Evolutionary conservation across 768 basidiomycete species (phyloP).

Genomic region (Boletus huronensis): DNA sequence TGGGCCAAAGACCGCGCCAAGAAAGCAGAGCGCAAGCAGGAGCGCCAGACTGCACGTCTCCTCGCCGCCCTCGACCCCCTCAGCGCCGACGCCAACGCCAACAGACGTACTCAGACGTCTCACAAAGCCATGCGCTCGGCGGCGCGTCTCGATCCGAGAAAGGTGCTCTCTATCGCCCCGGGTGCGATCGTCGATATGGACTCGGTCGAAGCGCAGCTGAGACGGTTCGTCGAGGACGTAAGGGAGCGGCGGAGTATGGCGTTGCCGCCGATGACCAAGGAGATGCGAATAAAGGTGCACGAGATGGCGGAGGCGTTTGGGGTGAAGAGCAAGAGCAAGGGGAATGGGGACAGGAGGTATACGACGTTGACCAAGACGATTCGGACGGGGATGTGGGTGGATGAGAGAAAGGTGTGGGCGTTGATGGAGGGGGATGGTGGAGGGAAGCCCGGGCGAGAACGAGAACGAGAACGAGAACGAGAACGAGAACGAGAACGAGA

Average conservation of each 20-base stretch:
- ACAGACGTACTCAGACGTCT: constrained; percentile 21
- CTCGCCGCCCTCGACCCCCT: constrained; percentile 61
- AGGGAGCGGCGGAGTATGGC: constrained; percentile 52
- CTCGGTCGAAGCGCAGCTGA: constrained; percentile 68
- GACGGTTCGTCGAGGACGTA: constrained; percentile 59
- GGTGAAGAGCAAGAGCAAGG: constrained; percentile 75
- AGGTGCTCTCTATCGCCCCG: constrained; percentile 27
- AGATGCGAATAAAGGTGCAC: constrained; percentile 69
- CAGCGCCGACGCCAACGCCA: constrained; percentile 11
- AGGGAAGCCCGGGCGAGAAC: neutral
- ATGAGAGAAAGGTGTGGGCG: constrained; percentile 58
- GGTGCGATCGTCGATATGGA: constrained; percentile 60
- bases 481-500: too few relatives aligned
- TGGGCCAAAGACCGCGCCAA: constrained; percentile 82
- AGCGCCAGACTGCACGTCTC: constrained; percentile 54
- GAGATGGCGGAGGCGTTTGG: constrained; percentile 76
- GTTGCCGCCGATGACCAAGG: constrained; percentile 77
- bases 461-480: neutral
- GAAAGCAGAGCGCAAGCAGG: constrained; percentile 74
- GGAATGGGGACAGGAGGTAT: constrained; percentile 65
- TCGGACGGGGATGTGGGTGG: constrained; percentile 55
- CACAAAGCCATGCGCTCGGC: constrained; percentile 65
- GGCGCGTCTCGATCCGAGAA: constrained; percentile 43
- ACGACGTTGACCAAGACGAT: constrained; percentile 73
- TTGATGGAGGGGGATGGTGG: constrained; percentile 36